Percentiles rank a stretch among this genome's conserved stretches.
Evolutionary conservation across 2,329 filamentous ascomycete species (phyloP).

Genomic region (Xylariaceae sp.): DNA sequence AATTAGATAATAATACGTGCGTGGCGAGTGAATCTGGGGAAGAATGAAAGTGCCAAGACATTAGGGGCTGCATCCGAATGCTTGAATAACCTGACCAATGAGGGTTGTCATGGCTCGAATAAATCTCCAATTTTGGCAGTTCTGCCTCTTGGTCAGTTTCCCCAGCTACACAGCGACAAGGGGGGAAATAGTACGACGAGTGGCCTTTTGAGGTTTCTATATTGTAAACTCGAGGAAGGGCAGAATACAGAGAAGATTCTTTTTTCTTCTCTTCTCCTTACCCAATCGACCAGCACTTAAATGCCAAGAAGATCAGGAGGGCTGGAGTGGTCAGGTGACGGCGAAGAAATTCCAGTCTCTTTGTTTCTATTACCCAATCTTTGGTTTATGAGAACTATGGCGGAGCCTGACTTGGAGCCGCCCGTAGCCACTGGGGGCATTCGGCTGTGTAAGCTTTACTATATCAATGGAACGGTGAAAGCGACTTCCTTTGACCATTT

Average conservation of each 20-base stretch:
- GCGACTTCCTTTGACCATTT: constrained; percentile 4
- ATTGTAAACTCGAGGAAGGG: not conserved
- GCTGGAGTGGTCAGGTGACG: constrained; percentile 45
- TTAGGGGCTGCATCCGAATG: constrained; percentile 20
- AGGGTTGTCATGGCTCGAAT: constrained; percentile 1
- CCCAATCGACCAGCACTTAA: not conserved
- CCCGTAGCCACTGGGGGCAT: constrained; percentile 19
- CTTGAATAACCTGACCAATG: constrained; percentile 17
- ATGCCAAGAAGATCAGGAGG: constrained; percentile 24
- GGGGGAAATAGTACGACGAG: not conserved
- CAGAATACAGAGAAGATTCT: not conserved
- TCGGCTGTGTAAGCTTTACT: constrained; percentile 28
- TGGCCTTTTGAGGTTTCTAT: no score
- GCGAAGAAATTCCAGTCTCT: constrained; percentile 46
- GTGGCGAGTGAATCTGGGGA: constrained; percentile 16
- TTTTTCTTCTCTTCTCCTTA: not conserved
- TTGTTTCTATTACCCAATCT: constrained; percentile 58
- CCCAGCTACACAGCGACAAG: constrained; percentile 8
- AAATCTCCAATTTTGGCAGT: constrained; percentile 27
- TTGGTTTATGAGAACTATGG: constrained; percentile 38
- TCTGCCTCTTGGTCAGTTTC: constrained; percentile 18
- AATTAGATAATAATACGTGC: constrained; percentile 22
- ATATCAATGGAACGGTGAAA: constrained; percentile 24
- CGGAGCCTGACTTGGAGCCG: constrained; percentile 22
- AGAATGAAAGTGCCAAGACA: constrained; percentile 22